Base-by-base conservation (phyloP, 2,329 filamentous ascomycete species). In the Aureobasidium sp. region DNA sequence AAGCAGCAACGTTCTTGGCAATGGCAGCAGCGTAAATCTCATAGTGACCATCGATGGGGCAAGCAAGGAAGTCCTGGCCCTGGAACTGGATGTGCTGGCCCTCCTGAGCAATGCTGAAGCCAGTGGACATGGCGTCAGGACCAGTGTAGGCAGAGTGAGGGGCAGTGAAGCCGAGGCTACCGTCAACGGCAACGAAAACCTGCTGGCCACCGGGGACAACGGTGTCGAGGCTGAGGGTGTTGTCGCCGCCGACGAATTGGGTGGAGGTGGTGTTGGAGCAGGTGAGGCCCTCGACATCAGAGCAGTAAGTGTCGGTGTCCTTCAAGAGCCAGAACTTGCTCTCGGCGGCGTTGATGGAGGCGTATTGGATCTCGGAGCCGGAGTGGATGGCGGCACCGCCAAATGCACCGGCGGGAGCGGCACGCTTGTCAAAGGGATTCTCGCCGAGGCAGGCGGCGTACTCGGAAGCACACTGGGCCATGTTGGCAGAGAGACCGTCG, bases 371-470 rank as follows among this genome's bases (percentile, higher is more conserved):
- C n/a, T 48, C 35, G 27, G 62, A 63, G 54, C 64, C 66, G 27
- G 66, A 65, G 53, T 31, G 57, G 49, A 67, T 66, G 61, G 66
- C 62, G 35, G 66, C 44, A 48, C 65, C 64, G 56, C 59, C 57
- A 59, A 69, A 68, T 27, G 64, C 59, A 47, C 59, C 50, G 17
- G 48, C 40, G 14, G 58, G 47, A 2, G 57, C 47, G 14, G 61
- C 17, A 42, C 54, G 54, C 39, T 45, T 40, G 19, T 33, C 45
- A 24, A 62, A 62, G 33, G 54, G 54, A 27, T 62, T 62, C 44
- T 60, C 44, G 61, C 61, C 61, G 19, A 62, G 61, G 47, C 61
- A 62, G 33, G 9, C 6, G 9, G 54, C 44, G 53, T 59, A 62
- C 6, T 52, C 27, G 39, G 53, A 42, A 35, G 61, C 54, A 24